These are phyloP conservation scores for Pythium monospermum DNA, from an alignment of 352 stramenopile species.

Conservation along the genomic window DNA sequence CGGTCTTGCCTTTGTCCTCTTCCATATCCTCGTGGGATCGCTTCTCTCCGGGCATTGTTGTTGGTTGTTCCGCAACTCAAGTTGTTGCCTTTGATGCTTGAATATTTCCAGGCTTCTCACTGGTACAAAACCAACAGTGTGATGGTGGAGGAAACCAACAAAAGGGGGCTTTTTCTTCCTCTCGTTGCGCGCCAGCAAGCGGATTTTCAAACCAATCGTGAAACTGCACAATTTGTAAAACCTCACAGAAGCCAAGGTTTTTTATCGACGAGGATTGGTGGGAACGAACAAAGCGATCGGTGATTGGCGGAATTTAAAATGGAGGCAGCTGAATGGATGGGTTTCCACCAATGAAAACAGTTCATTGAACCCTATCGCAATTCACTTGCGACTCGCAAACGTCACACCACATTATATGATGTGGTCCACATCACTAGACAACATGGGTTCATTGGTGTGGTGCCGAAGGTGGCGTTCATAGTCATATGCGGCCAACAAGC, in stretches of 20 bases:
- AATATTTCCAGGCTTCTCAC: constrained; percentile 15
- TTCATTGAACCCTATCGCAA: too few relatives aligned
- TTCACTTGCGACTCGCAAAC: too few relatives aligned
- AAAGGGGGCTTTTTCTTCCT: constrained; percentile 56
- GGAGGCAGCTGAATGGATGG: constrained; percentile 12
- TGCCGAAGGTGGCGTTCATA: too few relatives aligned
- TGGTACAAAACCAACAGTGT: constrained; percentile 20
- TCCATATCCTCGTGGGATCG: constrained; percentile 19
- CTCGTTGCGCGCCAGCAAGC: constrained; percentile 36
- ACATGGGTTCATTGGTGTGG: too few relatives aligned
- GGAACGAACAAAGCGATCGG: constrained; percentile 12
- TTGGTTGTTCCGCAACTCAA: constrained; percentile 1
- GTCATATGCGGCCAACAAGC: too few relatives aligned
- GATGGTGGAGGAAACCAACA: neutral
- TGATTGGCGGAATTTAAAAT: constrained; percentile 51
- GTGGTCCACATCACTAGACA: too few relatives aligned
- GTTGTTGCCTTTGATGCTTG: constrained; percentile 2
- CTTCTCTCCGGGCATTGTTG: constrained; percentile 14
- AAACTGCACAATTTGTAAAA: neutral
- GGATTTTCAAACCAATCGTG: constrained; percentile 48
- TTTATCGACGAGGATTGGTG: constrained; percentile 27
- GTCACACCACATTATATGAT: too few relatives aligned
- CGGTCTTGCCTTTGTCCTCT: neutral
- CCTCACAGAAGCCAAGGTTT: constrained; percentile 3
- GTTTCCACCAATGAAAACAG: constrained; percentile 15